Evolutionary conservation across 2,329 filamentous ascomycete genomes (phyloP).

Genomic region (Ophiobolus disseminans): DNA sequence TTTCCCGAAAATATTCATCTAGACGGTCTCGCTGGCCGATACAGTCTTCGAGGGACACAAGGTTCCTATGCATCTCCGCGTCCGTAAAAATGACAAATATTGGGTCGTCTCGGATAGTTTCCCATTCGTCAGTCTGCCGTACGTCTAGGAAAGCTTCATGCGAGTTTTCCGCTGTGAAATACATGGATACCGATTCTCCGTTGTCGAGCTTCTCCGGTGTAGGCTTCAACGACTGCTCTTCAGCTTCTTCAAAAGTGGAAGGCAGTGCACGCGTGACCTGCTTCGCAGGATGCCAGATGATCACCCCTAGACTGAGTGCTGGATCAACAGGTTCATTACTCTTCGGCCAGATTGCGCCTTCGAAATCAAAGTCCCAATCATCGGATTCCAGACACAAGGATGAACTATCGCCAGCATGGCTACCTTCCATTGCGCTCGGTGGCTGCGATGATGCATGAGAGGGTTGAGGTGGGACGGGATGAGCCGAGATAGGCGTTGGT

Average conservation of each 20-base stretch:
- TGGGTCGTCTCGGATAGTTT: slow-evolving; percentile 57
- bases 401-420: slow-evolving; percentile 27
- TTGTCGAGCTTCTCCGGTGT: slow-evolving; percentile 46
- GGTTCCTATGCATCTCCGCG: slow-evolving; percentile 44
- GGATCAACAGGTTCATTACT: slow-evolving; percentile 54
- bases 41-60: slow-evolving; percentile 54
- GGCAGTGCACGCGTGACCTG: slow-evolving; percentile 53
- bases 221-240: slow-evolving; percentile 51
- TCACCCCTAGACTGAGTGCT: slow-evolving; percentile 54
- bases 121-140: slow-evolving; percentile 59
- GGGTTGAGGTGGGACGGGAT: slow-evolving; percentile 22
- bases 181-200: slow-evolving; percentile 58
- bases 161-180: slow-evolving; percentile 53
- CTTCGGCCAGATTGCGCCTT: slow-evolving; percentile 54
- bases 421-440: slow-evolving; percentile 25
- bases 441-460: slow-evolving; percentile 17
- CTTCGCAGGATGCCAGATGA: slow-evolving; percentile 55
- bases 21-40: slow-evolving; percentile 50
- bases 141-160: slow-evolving; percentile 57
- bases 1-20: slow-evolving; percentile 35
- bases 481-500: slow-evolving; percentile 35
- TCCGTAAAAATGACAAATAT: slow-evolving; percentile 57
- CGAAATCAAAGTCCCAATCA: slow-evolving; percentile 54
- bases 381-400: slow-evolving; percentile 46
- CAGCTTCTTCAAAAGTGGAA: slow-evolving; percentile 53